Base-by-base conservation (phyloP, 169 alveolate species). In the Neospora caninum region DNA sequence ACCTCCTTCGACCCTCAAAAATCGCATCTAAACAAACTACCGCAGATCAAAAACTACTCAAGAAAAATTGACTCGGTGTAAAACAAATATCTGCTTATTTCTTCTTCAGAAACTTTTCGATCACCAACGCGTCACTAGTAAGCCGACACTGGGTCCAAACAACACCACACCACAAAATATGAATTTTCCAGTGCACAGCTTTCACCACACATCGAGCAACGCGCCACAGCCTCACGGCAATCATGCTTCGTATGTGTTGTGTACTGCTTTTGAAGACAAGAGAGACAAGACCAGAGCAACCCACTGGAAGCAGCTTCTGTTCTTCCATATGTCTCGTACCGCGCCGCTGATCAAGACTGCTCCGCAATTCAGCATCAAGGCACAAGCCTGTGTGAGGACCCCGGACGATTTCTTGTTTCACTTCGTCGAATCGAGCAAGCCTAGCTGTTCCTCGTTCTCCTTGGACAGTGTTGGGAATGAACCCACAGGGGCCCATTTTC, bases 401-500 rank as follows among this genome's bases (percentile, higher is more conserved):
- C 39, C 89, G 89, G 67, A 82, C 69, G 41, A 82, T 45, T 42
- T 39, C 54, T 9, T 43, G 54, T 29, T 43, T 39, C 67, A 29
- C 0, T 43, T 82, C 69, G 67, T 82, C 89, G 67, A 41, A 82
- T 25, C 89, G 89, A 42, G 41, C 89, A 20, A 82, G 89, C 36
- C 69, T 18, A 0, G 89, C 89, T 82, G 89, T 42, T 41, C 69
- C 89, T 39, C 89, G 54, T 45, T 82, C 41, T 29, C 89, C 89
- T 36, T 82, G 89, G 27, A 82, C 89, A 18, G 69, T 42, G 38
- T 82, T 82, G 25, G 89, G 89, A 38, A 82, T 36, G 38, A 82
- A 82, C 36, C 89, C 89, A 6, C 89, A 82, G 2, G 89, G 49
- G 18, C 54, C 69, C 89, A 82, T 82, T 36, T 82, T 82, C 39